phyloP scores from a whole-genome alignment of 495 filamentous ascomycete species.

The Thermochaetoides thermophila region DNA sequence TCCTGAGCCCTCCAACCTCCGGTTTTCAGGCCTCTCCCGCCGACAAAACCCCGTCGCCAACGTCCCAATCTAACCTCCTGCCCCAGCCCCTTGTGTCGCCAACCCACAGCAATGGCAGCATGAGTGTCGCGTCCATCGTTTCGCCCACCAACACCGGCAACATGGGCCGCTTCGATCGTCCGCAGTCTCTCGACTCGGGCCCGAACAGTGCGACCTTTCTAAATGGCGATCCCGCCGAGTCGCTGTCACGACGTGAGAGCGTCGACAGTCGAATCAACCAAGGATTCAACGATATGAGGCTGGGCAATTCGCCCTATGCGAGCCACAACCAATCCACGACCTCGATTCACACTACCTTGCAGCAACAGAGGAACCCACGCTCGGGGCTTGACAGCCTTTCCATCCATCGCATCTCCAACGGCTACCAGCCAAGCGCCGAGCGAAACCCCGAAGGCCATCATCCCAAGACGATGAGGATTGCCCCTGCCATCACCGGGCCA shows the following conservation, averaged over 20 bases:
- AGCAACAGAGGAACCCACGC: constrained; percentile 38
- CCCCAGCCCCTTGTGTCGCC: constrained; percentile 34
- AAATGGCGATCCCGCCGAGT: constrained; percentile 15
- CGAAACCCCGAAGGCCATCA: constrained; percentile 35
- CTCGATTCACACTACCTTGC: constrained; percentile 44
- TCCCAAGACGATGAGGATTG: constrained; percentile 41
- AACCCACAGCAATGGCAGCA: constrained; percentile 24
- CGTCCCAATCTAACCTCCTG: constrained; percentile 24
- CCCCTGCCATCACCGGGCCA: constrained; percentile 63
- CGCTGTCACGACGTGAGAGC: constrained; percentile 53
- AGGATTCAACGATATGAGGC: constrained; percentile 50
- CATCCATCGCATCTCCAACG: constrained; percentile 45
- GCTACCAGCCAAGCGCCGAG: constrained; percentile 41
- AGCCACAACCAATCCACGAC: constrained; percentile 65
- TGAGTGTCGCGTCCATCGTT: constrained; percentile 43
- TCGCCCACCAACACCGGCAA: constrained; percentile 34
- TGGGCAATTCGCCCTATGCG: constrained; percentile 55
- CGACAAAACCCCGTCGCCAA: constrained; percentile 40
- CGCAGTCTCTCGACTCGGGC: constrained; percentile 30
- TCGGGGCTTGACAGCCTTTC: constrained; percentile 24
- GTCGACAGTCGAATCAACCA: constrained; percentile 65
- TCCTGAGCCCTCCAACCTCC: constrained; percentile 20
- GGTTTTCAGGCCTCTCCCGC: constrained; percentile 28
- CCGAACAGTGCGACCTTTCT: constrained; percentile 16
- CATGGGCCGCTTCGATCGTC: constrained; percentile 28